Conservation (phyloP, 805 yeast species). For the Metschnikowia kunwiensis region DNA sequence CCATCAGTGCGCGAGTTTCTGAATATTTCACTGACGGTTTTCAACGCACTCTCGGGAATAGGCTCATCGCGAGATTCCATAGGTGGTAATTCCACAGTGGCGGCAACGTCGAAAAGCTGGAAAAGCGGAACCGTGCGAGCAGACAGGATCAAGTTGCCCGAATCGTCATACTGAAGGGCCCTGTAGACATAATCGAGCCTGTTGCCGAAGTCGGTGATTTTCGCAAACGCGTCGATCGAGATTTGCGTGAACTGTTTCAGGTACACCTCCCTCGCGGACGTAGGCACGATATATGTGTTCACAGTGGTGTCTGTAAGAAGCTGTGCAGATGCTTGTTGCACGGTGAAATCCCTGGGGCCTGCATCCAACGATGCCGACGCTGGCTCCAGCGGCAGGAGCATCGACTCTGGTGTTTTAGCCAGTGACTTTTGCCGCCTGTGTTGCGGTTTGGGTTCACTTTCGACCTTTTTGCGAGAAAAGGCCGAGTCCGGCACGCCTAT, state of each 20-base stretch:
- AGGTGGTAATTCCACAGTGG: neutral
- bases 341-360: constrained; percentile 21
- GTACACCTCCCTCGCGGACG: constrained; percentile 32
- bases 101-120: constrained; percentile 23
- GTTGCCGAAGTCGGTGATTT: constrained; percentile 36
- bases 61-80: neutral
- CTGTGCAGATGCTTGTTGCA: constrained; percentile 35
- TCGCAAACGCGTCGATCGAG: constrained; percentile 39
- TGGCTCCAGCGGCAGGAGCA: constrained; percentile 12
- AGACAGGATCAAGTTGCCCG: constrained; percentile 27
- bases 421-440: neutral
- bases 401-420: constrained; percentile 5
- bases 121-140: constrained; percentile 36
- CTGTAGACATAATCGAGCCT: constrained; percentile 48
- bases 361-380: constrained; percentile 6
- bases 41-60: neutral
- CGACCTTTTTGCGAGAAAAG: constrained; percentile 25
- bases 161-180: constrained; percentile 39
- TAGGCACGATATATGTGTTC: constrained; percentile 37
- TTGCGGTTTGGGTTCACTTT: constrained; percentile 8
- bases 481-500: constrained; percentile 35
- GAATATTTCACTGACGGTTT: neutral
- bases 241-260: constrained; percentile 22
- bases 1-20: neutral
- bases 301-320: constrained; percentile 32